phyloP scores from a whole-genome alignment of 768 basidiomycete genomes.

The Dentipellis fragilis region DNA sequence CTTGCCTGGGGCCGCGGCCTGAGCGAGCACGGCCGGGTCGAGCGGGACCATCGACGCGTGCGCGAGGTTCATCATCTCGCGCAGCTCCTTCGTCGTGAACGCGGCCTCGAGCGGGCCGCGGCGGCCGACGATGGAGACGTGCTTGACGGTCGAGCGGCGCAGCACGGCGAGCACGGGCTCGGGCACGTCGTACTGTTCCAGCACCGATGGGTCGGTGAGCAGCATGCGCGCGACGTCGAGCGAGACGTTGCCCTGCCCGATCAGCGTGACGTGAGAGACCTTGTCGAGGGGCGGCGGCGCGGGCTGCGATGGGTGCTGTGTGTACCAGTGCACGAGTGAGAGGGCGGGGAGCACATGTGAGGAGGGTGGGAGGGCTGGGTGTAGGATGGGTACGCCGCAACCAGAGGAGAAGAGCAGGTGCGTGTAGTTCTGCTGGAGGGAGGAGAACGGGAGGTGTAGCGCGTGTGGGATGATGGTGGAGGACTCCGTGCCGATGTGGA shows the following conservation, averaged over 20 bases:
- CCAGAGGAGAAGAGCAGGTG: conserved; percentile 85
- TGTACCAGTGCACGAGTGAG: conserved; percentile 93
- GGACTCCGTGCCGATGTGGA: conserved; percentile 39
- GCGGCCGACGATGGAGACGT: conserved; percentile 76
- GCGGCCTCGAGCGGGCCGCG: conserved; percentile 84
- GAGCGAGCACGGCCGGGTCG: conserved; percentile 30
- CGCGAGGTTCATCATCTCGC: conserved; percentile 63
- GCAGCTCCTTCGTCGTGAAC: conserved; percentile 86
- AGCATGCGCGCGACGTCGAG: conserved; percentile 88
- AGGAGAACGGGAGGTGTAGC: conserved; percentile 45
- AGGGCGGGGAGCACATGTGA: conserved; percentile 60
- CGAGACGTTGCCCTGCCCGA: conserved; percentile 94
- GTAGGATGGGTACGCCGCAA: conserved; percentile 54
- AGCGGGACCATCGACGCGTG: conserved; percentile 63
- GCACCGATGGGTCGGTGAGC: conserved; percentile 52
- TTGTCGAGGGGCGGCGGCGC: conserved; percentile 55
- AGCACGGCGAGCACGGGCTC: conserved; percentile 61
- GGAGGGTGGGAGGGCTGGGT: conserved; percentile 41
- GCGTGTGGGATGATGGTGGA: conserved; percentile 39
- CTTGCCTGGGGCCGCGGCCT: conserved; percentile 20
- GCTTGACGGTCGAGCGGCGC: conserved; percentile 47
- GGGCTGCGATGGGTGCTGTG: conserved; percentile 69
- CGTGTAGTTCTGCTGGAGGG: conserved; percentile 65
- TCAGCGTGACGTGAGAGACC: conserved; percentile 64
- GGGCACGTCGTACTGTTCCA: conserved; percentile 74